A percentile compares a stretch with the other conserved stretches of the same genome.
phyloP scores from a whole-genome alignment of 345 rosid genomes.

The Carallia brachiata region DNA sequence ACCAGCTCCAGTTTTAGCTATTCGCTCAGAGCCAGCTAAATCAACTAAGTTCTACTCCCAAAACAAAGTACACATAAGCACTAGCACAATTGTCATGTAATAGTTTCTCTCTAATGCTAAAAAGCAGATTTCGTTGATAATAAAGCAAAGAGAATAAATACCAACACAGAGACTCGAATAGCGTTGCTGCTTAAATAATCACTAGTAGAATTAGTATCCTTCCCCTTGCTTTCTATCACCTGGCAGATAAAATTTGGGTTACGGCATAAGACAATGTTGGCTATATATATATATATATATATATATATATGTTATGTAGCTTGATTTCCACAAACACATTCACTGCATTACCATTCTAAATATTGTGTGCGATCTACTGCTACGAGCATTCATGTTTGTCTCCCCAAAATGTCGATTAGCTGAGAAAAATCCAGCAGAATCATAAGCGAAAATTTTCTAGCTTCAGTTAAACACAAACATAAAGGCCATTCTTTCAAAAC shows the following conservation, averaged over 20 bases:
- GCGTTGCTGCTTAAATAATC: constrained; percentile 52
- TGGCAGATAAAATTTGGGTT: constrained; percentile 24
- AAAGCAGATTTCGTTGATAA: neutral
- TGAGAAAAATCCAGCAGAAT: constrained; percentile 19
- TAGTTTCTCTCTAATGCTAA: constrained; percentile 1
- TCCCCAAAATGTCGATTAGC: constrained; percentile 92
- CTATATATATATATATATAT: neutral
- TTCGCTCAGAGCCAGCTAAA: constrained; percentile 91
- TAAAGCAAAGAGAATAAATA: constrained; percentile 31
- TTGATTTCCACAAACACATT: neutral
- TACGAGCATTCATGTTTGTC: constrained; percentile 92
- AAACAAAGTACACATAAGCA: constrained; percentile 11
- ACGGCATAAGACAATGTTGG: neutral
- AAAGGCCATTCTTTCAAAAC: constrained; percentile 30
- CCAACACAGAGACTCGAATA: constrained; percentile 86
- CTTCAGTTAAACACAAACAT: neutral
- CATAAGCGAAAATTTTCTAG: neutral
- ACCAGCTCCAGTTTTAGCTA: constrained; percentile 93
- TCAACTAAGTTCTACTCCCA: constrained; percentile 80
- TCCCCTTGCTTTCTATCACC: constrained; percentile 92
- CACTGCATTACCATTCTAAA: constrained; percentile 76
- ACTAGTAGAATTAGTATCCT: constrained; percentile 35
- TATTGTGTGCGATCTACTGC: constrained; percentile 97
- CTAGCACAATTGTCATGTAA: neutral
- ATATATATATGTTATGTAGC: neutral